Base-by-base conservation (phyloP, 2,329 filamentous ascomycete genomes). In the Coniochaeta sp. region DNA sequence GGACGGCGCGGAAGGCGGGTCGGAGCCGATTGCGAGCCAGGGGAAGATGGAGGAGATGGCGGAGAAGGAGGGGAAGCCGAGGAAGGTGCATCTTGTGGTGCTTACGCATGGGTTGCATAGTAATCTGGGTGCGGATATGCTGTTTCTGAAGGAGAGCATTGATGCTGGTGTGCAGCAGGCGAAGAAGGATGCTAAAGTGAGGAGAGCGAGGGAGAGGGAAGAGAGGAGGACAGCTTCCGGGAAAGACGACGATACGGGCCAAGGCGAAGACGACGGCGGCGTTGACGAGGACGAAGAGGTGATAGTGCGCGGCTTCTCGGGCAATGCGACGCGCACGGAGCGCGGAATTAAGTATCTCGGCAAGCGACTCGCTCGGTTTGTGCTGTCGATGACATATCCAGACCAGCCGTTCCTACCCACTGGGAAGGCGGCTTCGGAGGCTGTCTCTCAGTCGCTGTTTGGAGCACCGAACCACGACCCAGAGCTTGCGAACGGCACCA, bases 131-230 rank as follows among this genome's bases (percentile, higher is more conserved):
- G 88, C 91, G 20, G 94, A 99, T 66, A 96, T 99, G 94, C 75
- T 99, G 18, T 99, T 89, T 65, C 72, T 99, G 66, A 99, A 99
- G 65, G 94, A 99, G 69, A 95, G 90, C 68, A 97, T 99, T 55
- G 94, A 99, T 70, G 83, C 84, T 26, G 85, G 89, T 3, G 86
- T 86, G 4, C 85, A 76, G 60, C 83, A 92, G 64, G 86, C 89
- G 26, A 85, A 85, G 59, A 72, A 82, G 48, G 85, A 89, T 66
- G 82, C 84, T 32, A 85, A 78, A 64, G 76, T 73, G 48, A 77
- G 87, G 53, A 81, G 76, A 59, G 75, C 73, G 52, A 74, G 69
- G 59, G 72, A 79, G 61, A 67, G 72, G 63, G 63, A 70, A 62
- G 61, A 67, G 56, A 56, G 56, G 55, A 56, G 45, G n/a, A 35